A percentile compares a stretch with the other conserved stretches of the same genome.
Evolutionary conservation across 306 rosid genomes (phyloP).

Genomic region (Prunus davidiana): DNA sequence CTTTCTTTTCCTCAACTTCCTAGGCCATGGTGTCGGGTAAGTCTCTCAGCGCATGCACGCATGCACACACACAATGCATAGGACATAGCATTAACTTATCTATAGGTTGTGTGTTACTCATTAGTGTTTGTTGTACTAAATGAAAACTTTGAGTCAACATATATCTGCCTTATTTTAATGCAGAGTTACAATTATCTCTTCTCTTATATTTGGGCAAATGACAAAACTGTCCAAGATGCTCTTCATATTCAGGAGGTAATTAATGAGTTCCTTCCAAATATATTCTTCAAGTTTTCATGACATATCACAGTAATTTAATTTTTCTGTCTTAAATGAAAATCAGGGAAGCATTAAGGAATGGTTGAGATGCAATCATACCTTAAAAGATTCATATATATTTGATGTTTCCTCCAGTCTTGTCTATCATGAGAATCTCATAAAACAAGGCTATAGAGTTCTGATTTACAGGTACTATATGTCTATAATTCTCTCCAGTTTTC

Average conservation of each 20-base stretch:
- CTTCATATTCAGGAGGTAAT: constrained; percentile 17
- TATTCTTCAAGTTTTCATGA: neutral
- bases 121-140: too few relatives aligned
- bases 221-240: constrained; percentile 19
- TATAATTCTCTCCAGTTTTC: neutral
- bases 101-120: neutral
- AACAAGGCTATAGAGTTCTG: constrained; percentile 25
- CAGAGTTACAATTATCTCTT: neutral
- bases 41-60: neutral
- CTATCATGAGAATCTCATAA: constrained; percentile 23
- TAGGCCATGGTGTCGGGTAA: constrained; percentile 20
- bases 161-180: neutral
- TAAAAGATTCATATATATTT: constrained; percentile 5
- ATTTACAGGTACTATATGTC: constrained; percentile 23
- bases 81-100: neutral
- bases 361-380: constrained; percentile 25
- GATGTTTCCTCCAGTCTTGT: constrained; percentile 15
- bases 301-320: too few relatives aligned
- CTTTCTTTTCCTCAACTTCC: neutral
- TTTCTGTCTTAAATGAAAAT: neutral
- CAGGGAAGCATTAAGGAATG: constrained; percentile 32
- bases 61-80: too few relatives aligned
- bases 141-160: too few relatives aligned
- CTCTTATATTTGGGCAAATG: constrained; percentile 16
- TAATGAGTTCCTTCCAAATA: neutral